Base-by-base conservation (phyloP, 176 grass and related monocot species). In the Ananas comosus region DNA sequence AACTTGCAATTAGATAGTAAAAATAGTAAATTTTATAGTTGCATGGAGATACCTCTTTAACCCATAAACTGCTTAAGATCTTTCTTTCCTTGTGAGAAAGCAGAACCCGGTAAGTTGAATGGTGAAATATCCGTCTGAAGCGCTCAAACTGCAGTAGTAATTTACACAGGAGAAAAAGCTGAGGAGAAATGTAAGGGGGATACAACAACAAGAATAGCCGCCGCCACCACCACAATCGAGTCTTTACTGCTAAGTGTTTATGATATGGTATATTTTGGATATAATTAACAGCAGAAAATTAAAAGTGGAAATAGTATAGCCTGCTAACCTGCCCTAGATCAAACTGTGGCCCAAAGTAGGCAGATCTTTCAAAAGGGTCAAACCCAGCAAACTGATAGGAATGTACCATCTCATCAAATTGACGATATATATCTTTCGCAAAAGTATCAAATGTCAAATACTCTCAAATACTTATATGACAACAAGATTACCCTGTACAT, bases 301-400 rank as follows among this genome's bases (percentile, higher is more conserved):
- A 21, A 69, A 21, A 10, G 64, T 25, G 70, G 0, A 11, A 14
- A 51, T 63, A 10, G 42, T 69, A 28, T 48, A 76, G 16, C 64
- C 74, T 13, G 21, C 73, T 48, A 48, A 91, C 87, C 94, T 99
- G 89, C 52, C 87, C 94, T 33, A 93, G 87, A 85, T 93, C 94
- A 86, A 88, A 85, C 47, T 88, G 85, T 16, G 86, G 82, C 25
- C 94, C 90, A 79, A 99, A 99, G 63, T 99, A 99, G 70, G 81
- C 77, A 27, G 94, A 99, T 70, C 94, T 84, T 88, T 99, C 94
- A 80, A 99, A 99, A 66, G 94, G 94, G 86, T 93, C 90, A 80
- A 99, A 99, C n/a, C 87, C 94, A 58, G 89, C 87, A 82, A 99
- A 99, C 94, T 99, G 68, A 69, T 61, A 81, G 76, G 52, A 59